Percentiles rank a stretch among this genome's conserved stretches.
phyloP scores from a whole-genome alignment of 768 basidiomycete genomes.

The Russula vinacea region DNA sequence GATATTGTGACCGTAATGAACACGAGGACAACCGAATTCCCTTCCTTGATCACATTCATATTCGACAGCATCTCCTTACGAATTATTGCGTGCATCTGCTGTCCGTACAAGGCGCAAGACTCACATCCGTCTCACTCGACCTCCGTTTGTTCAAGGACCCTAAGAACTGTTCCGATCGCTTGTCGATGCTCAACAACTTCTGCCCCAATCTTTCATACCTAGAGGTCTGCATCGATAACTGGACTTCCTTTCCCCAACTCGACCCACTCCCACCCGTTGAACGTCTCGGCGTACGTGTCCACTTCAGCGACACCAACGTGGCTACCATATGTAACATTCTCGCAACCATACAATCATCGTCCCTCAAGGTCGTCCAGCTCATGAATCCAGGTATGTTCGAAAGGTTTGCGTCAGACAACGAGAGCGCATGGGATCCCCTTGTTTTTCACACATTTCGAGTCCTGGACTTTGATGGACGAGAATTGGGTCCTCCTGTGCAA shows the following conservation, averaged over 20 bases:
- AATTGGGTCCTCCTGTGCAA: constrained; percentile 8
- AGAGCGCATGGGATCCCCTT: constrained; percentile 16
- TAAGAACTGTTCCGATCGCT: not conserved
- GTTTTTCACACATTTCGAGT: constrained; percentile 11
- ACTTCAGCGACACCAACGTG: not conserved
- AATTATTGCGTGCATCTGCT: constrained; percentile 18
- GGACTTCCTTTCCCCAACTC: constrained; percentile 6
- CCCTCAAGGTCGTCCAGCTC: constrained; percentile 17
- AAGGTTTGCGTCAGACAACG: constrained; percentile 14
- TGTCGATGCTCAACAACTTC: not conserved
- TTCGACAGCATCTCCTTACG: constrained; percentile 10
- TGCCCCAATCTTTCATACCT: constrained; percentile 20
- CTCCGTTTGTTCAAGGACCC: not conserved
- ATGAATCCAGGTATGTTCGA: constrained; percentile 4
- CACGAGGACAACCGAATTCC: constrained; percentile 8
- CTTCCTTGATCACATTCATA: constrained; percentile 17
- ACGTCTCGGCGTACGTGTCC: constrained; percentile 3
- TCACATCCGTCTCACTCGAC: constrained; percentile 23
- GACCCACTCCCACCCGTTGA: constrained; percentile 10
- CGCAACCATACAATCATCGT: constrained; percentile 1
- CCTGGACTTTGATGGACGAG: constrained; percentile 11
- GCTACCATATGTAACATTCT: constrained; percentile 14
- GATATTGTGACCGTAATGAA: not conserved
- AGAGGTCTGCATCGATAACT: constrained; percentile 14
- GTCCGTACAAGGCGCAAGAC: constrained; percentile 3